Evolutionary conservation across 139 green algal genomes (phyloP), one percentile per base, ranked within the genome.

Genomic region (Chlamydomonas asymmetrica): DNA sequence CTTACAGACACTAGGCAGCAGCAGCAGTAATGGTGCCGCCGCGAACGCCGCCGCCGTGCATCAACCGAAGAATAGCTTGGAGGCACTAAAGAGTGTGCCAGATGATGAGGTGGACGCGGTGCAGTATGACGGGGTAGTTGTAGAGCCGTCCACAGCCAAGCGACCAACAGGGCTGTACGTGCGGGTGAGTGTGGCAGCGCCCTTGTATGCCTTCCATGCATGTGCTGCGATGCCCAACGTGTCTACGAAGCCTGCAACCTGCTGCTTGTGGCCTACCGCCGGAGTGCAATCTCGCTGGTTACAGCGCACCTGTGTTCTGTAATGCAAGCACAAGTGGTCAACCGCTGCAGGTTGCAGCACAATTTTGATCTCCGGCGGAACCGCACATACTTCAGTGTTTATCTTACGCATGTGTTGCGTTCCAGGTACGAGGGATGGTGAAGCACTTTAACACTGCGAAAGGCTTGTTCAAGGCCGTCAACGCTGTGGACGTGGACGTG

Each of bases 371-470:
- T 16, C 18, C 48, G 48, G 48, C 48, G 48, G 48, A 16, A 57
- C 18, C 48, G 48, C 18, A 16, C 48, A 57, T 16, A 20, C n/a
- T n/a, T n/a, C n/a, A n/a, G 48, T 20, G 48, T 16, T 20, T 16
- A 16, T 57, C 48, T 16, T 57, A 16, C 18, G 48, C 48, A 57
- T 57, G 48, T 16, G 48, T 20, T n/a, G 48, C 48, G 48, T 16
- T 20, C 1, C 64, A 89, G 79, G 88, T 96, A 32, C 76, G 85
- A 0, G 65, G 82, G 65, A 88, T 96, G 82, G 73, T 82, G 0
- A 95, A 95, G 80, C 75, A 90, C 63, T 96, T 93, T 61, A 82
- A 83, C 29, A 92, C 90, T 0, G 68, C 79, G 64, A 83, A 85
- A 20, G 84, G 84, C 25, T 48, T 89, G 49, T 94, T 93, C 71